Evolutionary conservation across 1,284 basidiomycete genomes (phyloP).

Genomic region (Tausonia pullulans): DNA sequence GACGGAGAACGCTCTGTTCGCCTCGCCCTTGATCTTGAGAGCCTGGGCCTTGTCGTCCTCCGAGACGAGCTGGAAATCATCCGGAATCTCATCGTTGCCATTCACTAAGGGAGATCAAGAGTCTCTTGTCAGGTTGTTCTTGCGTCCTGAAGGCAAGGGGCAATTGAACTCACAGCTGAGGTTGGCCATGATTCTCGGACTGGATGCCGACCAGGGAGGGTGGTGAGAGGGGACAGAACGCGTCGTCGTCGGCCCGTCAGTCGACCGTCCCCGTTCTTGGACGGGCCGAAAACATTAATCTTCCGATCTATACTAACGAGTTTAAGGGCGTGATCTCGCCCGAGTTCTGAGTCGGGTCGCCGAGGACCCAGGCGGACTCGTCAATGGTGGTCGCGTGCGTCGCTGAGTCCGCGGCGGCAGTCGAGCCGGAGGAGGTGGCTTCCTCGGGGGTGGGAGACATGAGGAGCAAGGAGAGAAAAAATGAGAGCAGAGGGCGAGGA

Average conservation of each 20-base stretch:
- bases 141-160: neutral
- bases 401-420: no score
- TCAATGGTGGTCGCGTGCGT: neutral
- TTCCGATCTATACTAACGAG: neutral
- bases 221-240: no score
- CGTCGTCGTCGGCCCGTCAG: no score
- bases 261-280: no score
- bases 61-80: conserved; percentile 40
- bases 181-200: conserved; percentile 6
- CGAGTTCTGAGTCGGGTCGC: neutral
- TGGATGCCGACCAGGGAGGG: no score
- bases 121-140: no score
- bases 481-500: no score
- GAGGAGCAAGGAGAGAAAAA: neutral
- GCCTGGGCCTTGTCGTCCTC: conserved; percentile 59
- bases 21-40: conserved; percentile 59
- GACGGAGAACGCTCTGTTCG: conserved; percentile 68
- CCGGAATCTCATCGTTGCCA: conserved; percentile 30
- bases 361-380: neutral
- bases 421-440: neutral
- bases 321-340: conserved; percentile 10
- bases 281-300: no score
- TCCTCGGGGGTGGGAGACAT: neutral
- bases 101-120: neutral
- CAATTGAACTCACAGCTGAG: conserved; percentile 1